These are phyloP conservation scores for Omphalotus olearius DNA, from an alignment of 1,284 basidiomycete species.

Conservation along the genomic window DNA sequence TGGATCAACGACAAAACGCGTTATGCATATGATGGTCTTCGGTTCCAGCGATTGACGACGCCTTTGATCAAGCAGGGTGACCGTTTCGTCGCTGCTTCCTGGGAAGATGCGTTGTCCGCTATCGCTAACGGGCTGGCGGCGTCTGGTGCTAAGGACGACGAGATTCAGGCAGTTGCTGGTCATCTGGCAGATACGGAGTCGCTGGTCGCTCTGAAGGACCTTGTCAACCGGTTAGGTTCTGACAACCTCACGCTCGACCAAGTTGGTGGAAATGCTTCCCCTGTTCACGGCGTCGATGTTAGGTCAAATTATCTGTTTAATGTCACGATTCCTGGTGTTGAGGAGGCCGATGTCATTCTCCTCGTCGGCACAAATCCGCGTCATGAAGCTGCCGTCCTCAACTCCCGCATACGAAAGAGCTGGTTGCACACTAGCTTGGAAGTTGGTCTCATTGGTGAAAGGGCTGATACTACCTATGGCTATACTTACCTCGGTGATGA, in stretches of 20 bases:
- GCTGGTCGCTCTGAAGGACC: slow-evolving; percentile 91
- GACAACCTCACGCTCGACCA: slow-evolving; percentile 91
- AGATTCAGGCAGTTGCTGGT: slow-evolving; percentile 95
- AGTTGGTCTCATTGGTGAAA: slow-evolving; percentile 88
- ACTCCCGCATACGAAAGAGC: slow-evolving; percentile 94
- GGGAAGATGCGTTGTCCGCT: slow-evolving; percentile 87
- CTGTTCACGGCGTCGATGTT: slow-evolving; percentile 83
- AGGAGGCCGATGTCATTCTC: slow-evolving; percentile 90
- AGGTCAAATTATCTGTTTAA: slow-evolving; percentile 98
- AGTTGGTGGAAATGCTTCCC: slow-evolving; percentile 58
- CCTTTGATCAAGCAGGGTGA: slow-evolving; percentile 92
- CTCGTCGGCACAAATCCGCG: slow-evolving; percentile 97
- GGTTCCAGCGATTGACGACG: slow-evolving; percentile 92
- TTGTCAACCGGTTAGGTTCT: slow-evolving; percentile 91
- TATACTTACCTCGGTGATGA: slow-evolving; percentile 89
- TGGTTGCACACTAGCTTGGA: slow-evolving; percentile 87
- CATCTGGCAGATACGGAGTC: slow-evolving; percentile 93
- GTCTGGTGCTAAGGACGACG: slow-evolving; percentile 87
- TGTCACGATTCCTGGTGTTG: slow-evolving; percentile 88
- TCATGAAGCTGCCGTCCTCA: slow-evolving; percentile 96
- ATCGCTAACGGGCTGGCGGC: slow-evolving; percentile 76
- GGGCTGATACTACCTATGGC: slow-evolving; percentile 89
- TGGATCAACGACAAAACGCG: slow-evolving; percentile 99
- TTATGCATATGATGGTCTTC: slow-evolving; percentile 93
- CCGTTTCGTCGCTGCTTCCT: slow-evolving; percentile 87